These are phyloP conservation scores for Apiospora saccharicola DNA, from an alignment of 2,329 filamentous ascomycete genomes.

Conservation along the genomic window DNA sequence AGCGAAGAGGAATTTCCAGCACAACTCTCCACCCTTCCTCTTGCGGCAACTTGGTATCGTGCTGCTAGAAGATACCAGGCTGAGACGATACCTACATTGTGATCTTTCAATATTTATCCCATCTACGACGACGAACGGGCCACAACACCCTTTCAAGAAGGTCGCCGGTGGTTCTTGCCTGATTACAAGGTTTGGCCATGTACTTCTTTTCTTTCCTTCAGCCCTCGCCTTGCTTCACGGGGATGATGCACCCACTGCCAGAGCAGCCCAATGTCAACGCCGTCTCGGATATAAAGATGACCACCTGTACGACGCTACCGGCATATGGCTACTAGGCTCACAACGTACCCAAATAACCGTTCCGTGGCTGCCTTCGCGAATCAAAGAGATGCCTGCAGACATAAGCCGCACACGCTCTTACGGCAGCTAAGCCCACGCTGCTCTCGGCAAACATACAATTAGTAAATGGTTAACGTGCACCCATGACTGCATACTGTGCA, in stretches of 20 bases:
- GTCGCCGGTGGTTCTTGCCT: neutral
- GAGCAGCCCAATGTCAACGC: neutral
- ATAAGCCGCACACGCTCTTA: neutral
- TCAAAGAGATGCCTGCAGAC: neutral
- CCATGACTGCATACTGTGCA: neutral
- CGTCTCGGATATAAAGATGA: neutral
- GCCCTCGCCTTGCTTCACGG: neutral
- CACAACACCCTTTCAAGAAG: neutral
- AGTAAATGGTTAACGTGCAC: neutral
- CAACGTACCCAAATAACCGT: neutral
- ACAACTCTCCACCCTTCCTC: neutral
- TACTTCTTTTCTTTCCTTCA: neutral
- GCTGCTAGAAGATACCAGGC: no score
- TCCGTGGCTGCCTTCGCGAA: neutral
- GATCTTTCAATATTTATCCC: no score
- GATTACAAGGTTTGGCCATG: neutral
- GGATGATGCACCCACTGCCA: neutral
- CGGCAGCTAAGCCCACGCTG: neutral
- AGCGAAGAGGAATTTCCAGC: neutral
- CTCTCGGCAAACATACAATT: neutral
- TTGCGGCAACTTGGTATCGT: neutral
- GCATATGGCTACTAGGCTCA: neutral
- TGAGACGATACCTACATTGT: no score
- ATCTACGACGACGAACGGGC: neutral
- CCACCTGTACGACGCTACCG: neutral